Percentiles rank a stretch among this genome's conserved stretches.
Conservation (phyloP, 768 basidiomycete genomes). For the Lanmaoa rubissima region DNA sequence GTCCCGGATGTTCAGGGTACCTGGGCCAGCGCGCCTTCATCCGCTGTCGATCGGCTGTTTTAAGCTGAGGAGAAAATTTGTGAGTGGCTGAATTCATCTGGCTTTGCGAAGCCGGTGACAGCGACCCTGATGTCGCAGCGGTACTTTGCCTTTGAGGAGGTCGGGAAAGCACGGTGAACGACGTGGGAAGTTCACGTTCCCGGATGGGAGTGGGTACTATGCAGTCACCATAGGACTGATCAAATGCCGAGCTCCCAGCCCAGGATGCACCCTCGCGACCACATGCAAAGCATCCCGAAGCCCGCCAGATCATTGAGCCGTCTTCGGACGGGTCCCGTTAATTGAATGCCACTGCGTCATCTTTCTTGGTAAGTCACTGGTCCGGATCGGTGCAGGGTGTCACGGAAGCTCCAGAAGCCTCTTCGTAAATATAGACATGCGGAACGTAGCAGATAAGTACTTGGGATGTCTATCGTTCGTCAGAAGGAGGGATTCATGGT, state of each 20-base stretch:
- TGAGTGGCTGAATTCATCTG: neutral
- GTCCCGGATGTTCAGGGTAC: too few relatives aligned
- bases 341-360: too few relatives aligned
- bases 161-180: constrained; percentile 61
- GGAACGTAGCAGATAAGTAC: neutral
- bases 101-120: constrained; percentile 9
- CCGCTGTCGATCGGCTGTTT: constrained; percentile 9
- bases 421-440: neutral
- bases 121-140: neutral
- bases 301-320: too few relatives aligned
- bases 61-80: constrained; percentile 5
- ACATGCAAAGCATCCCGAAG: too few relatives aligned
- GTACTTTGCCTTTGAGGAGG: constrained; percentile 40
- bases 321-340: too few relatives aligned
- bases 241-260: constrained; percentile 49
- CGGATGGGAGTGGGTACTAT: constrained; percentile 53
- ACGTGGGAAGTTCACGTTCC: constrained; percentile 49
- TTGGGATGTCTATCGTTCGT: too few relatives aligned
- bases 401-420: neutral
- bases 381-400: neutral
- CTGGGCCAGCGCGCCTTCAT: too few relatives aligned
- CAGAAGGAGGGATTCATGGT: neutral
- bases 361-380: neutral
- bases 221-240: constrained; percentile 25
- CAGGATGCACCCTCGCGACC: too few relatives aligned